Conservation (phyloP, 139 green algal species). For the Eudorina sp. region DNA sequence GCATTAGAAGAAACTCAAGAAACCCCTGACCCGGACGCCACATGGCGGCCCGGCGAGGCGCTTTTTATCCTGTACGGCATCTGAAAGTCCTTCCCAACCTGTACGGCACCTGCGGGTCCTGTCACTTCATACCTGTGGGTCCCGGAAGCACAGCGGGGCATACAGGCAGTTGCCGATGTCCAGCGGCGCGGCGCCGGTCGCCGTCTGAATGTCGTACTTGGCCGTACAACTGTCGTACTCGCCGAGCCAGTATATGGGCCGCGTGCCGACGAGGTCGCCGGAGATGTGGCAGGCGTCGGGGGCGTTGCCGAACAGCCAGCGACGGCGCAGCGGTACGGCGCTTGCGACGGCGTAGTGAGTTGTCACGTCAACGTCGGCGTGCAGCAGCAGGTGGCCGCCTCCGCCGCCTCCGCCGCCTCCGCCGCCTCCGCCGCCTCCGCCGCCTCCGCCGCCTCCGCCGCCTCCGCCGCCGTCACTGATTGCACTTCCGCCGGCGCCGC, state of each 20-base stretch:
- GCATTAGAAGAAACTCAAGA: too few relatives aligned
- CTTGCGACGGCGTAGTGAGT: neutral
- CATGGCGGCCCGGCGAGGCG: too few relatives aligned
- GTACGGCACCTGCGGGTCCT: neutral
- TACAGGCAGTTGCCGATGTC: slow-evolving; percentile 71
- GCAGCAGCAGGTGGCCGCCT: neutral
- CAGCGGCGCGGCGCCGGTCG: slow-evolving; percentile 51
- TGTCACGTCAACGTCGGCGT: slow-evolving; percentile 27
- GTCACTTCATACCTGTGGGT: slow-evolving; percentile 48
- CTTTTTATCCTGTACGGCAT: too few relatives aligned
- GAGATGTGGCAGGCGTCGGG: slow-evolving; percentile 64
- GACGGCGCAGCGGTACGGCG: neutral
- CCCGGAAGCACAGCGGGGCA: slow-evolving; percentile 58
- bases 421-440: neutral
- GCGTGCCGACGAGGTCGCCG: slow-evolving; percentile 30
- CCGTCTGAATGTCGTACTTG: slow-evolving; percentile 54
- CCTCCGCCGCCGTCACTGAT: neutral
- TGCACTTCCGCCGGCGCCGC: too few relatives aligned
- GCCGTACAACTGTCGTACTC: slow-evolving; percentile 37
- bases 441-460: neutral
- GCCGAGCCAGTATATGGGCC: slow-evolving; percentile 60
- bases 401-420: neutral
- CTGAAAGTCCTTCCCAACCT: too few relatives aligned
- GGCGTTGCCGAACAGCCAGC: slow-evolving; percentile 51
- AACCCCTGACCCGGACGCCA: too few relatives aligned